phyloP scores from a whole-genome alignment of 371 early-diverging fungal genomes.

The Neoconidiobolus thromboides region DNA sequence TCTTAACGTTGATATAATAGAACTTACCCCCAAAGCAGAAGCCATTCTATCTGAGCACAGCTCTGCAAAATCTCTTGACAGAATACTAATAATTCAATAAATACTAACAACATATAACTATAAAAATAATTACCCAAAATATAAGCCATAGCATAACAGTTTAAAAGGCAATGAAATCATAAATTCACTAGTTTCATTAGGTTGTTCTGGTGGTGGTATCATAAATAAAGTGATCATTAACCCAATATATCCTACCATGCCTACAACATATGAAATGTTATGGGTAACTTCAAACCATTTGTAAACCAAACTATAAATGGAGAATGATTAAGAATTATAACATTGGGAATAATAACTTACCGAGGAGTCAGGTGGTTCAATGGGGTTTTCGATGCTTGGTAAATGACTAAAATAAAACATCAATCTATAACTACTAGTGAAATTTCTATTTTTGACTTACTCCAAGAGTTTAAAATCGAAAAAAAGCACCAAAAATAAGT shows the following conservation, averaged over 20 bases:
- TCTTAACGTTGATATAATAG: neutral
- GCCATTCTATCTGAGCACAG: slow-evolving; percentile 70
- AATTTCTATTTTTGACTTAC: neutral
- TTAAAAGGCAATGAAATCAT: slow-evolving; percentile 19
- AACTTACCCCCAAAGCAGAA: slow-evolving; percentile 32
- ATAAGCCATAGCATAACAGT: slow-evolving; percentile 36
- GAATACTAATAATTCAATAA: slow-evolving; percentile 19
- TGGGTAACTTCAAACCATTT: slow-evolving; percentile 45
- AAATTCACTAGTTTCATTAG: slow-evolving; percentile 17
- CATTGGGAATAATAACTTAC: slow-evolving; percentile 10
- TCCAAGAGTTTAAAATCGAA: slow-evolving; percentile 15
- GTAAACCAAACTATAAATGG: slow-evolving; percentile 30
- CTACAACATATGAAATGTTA: slow-evolving; percentile 37
- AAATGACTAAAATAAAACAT: slow-evolving; percentile 6
- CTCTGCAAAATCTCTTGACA: slow-evolving; percentile 71
- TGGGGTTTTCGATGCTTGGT: slow-evolving; percentile 25
- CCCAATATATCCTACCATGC: slow-evolving; percentile 32
- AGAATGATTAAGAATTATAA: neutral
- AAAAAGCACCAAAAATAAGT: slow-evolving; percentile 20
- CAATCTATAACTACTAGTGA: slow-evolving; percentile 15
- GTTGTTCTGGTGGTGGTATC: slow-evolving; percentile 16
- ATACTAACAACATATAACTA: neutral
- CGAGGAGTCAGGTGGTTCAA: slow-evolving; percentile 41
- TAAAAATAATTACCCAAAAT: slow-evolving; percentile 34
- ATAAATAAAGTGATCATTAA: slow-evolving; percentile 36